phyloP scores from a whole-genome alignment of 2,329 filamentous ascomycete genomes.

The Ophiostoma himal-ulmi region DNA sequence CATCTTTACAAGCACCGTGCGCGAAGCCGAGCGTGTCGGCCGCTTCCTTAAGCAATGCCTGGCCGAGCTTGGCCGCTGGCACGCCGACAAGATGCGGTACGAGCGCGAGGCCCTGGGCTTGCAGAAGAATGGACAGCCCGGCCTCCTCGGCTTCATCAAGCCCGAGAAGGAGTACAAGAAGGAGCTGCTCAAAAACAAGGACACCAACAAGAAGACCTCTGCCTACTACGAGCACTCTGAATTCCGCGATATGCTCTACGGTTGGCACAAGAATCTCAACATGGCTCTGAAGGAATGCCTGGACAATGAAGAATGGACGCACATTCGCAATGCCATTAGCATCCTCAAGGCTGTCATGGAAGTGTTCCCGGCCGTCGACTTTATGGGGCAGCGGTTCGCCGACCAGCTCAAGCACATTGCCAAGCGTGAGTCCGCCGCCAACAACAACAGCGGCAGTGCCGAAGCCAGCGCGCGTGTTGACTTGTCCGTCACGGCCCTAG shows the following conservation, averaged over 20 bases:
- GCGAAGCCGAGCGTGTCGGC: slow-evolving; percentile 89
- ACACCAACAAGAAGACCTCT: slow-evolving; percentile 35
- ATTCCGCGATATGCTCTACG: slow-evolving; percentile 78
- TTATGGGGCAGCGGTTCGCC: slow-evolving; percentile 67
- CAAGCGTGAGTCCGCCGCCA: slow-evolving; percentile 51
- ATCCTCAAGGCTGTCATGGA: slow-evolving; percentile 75
- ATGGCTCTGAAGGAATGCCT: slow-evolving; percentile 76
- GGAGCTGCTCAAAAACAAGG: neutral
- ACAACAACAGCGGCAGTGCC: slow-evolving; percentile 39
- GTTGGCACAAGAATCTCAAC: slow-evolving; percentile 83
- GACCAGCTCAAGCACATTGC: slow-evolving; percentile 61
- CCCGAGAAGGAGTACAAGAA: slow-evolving; percentile 49
- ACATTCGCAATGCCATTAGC: slow-evolving; percentile 91
- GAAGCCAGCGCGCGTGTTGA: slow-evolving; percentile 61
- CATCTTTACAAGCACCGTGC: slow-evolving; percentile 83
- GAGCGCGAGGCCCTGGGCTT: slow-evolving; percentile 77
- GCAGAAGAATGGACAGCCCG: slow-evolving; percentile 43
- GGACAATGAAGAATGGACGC: slow-evolving; percentile 85
- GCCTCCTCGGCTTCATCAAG: slow-evolving; percentile 72
- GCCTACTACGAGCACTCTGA: slow-evolving; percentile 62
- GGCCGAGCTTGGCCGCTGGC: slow-evolving; percentile 76
- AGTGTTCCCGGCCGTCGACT: slow-evolving; percentile 82
- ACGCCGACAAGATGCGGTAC: slow-evolving; percentile 67
- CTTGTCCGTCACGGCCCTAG: slow-evolving; percentile 66
- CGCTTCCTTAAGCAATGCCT: slow-evolving; percentile 81